Base-by-base conservation (phyloP, 257 asterid genomes). In the Phtheirospermum japonicum region DNA sequence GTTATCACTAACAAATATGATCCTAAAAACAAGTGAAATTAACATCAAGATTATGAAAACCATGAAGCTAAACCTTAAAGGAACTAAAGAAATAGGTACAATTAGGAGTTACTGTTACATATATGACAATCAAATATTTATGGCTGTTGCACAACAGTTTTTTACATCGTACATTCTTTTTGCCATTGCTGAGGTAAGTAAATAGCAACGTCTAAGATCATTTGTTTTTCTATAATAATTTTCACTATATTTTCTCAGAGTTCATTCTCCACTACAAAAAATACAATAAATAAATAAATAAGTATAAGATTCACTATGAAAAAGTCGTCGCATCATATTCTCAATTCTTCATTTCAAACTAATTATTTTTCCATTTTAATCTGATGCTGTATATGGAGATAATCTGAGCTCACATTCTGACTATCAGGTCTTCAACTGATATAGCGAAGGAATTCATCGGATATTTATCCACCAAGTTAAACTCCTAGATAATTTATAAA, bases 1-100 rank as follows among this genome's bases (percentile, higher is more conserved):
- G 85, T 83, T 59, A 93, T 82, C 71, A 84, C 87, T 20, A 85
- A 72, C 65, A 93, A 67, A 78, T 87, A 87, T 48, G 95, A 78
- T 51, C 97, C 99, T 93, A 61, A 1, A 66, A 75, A 39, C 63
- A 79, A 77, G 63, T 45, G 48, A 36, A 17, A 49, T 42, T 13
- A 48, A 61, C 49, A 63, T 51, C 30, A 53, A 62, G 42, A 56
- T 42, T 16, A 12, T 36, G 54, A 26, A 34, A 18, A 55, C 23
- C 46, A 31, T 12, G 63, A 73, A 61, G 60, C 20, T 46, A 48
- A 39, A 56, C 9, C 7, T 43, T 23, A 9, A 70, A 17, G 36
- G 46, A 45, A 49, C 54, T 40, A 51, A 23, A 12, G 11, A 51
- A 53, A 26, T 36, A 45, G 7, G 28, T 23, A 73, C 5, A 13